phyloP scores from a whole-genome alignment of 2,329 filamentous ascomycete species.

The Ceratocystis cacaofunesta region DNA sequence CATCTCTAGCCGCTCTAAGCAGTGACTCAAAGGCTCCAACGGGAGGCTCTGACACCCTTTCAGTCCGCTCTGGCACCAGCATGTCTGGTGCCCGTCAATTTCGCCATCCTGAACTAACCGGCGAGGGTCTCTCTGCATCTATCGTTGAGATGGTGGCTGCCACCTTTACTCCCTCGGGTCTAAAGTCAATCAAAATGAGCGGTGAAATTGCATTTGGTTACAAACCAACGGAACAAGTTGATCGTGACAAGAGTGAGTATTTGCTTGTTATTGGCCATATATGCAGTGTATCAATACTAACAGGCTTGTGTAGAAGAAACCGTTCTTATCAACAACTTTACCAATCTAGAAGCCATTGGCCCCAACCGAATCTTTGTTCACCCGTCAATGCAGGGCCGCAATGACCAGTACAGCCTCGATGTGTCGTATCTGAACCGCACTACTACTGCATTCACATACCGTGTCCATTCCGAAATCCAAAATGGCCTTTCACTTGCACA shows the following conservation, averaged over 20 bases:
- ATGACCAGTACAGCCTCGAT: slow-evolving; percentile 69
- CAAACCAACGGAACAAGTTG: slow-evolving; percentile 39
- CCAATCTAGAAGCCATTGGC: slow-evolving; percentile 77
- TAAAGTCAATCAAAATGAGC: slow-evolving; percentile 58
- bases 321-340: slow-evolving; percentile 77
- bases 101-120: slow-evolving; percentile 68
- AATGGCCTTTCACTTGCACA: slow-evolving; percentile 30
- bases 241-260: slow-evolving; percentile 32
- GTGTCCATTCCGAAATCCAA: slow-evolving; percentile 55
- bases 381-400: slow-evolving; percentile 45
- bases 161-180: slow-evolving; percentile 57
- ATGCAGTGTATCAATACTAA: slow-evolving; percentile 17
- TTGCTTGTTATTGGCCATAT: slow-evolving; percentile 7
- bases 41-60: slow-evolving; percentile 65
- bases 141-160: slow-evolving; percentile 86
- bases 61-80: slow-evolving; percentile 77
- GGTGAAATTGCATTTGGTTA: slow-evolving; percentile 85
- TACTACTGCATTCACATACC: slow-evolving; percentile 81
- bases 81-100: slow-evolving; percentile 52
- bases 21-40: slow-evolving; percentile 45
- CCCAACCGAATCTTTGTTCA: slow-evolving; percentile 85
- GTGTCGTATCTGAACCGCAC: slow-evolving; percentile 57
- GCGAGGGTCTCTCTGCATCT: slow-evolving; percentile 70
- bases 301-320: slow-evolving; percentile 37
- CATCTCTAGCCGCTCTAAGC: slow-evolving; percentile 36